phyloP scores from a whole-genome alignment of 2,329 filamentous ascomycete species.

The Cyphellophora attinorum region DNA sequence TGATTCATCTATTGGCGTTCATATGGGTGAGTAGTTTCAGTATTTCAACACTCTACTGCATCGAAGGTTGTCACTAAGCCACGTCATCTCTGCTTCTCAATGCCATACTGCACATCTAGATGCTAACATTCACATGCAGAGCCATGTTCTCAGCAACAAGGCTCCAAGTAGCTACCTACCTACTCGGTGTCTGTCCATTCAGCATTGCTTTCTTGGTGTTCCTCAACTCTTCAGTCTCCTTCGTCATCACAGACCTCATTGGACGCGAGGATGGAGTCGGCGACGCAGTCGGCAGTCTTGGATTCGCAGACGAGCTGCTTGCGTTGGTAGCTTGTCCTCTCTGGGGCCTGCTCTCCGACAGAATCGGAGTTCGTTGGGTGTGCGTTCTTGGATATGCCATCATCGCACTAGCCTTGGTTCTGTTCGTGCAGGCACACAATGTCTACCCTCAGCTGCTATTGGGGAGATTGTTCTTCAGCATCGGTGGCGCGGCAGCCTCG shows the following conservation, averaged over 20 bases:
- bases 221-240: constrained; percentile 54
- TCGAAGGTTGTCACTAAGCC: too few relatives aligned
- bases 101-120: neutral
- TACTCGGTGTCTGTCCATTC: constrained; percentile 54
- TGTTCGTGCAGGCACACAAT: constrained; percentile 77
- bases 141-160: constrained; percentile 47
- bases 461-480: constrained; percentile 74
- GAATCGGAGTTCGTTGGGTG: constrained; percentile 37
- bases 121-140: neutral
- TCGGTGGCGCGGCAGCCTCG: constrained; percentile 85
- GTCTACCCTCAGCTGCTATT: constrained; percentile 83
- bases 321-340: constrained; percentile 38
- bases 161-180: constrained; percentile 49
- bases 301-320: constrained; percentile 40
- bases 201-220: constrained; percentile 58
- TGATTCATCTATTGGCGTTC: too few relatives aligned
- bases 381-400: constrained; percentile 69
- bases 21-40: too few relatives aligned
- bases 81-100: neutral
- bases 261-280: constrained; percentile 46
- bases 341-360: constrained; percentile 41
- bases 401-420: constrained; percentile 64
- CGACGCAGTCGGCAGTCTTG: constrained; percentile 48
- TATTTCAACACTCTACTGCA: too few relatives aligned
- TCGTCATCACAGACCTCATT: constrained; percentile 55